Percentiles rank a stretch among this genome's conserved stretches.
phyloP scores from a whole-genome alignment of 1,284 basidiomycete genomes.

The Puccinia horiana region DNA sequence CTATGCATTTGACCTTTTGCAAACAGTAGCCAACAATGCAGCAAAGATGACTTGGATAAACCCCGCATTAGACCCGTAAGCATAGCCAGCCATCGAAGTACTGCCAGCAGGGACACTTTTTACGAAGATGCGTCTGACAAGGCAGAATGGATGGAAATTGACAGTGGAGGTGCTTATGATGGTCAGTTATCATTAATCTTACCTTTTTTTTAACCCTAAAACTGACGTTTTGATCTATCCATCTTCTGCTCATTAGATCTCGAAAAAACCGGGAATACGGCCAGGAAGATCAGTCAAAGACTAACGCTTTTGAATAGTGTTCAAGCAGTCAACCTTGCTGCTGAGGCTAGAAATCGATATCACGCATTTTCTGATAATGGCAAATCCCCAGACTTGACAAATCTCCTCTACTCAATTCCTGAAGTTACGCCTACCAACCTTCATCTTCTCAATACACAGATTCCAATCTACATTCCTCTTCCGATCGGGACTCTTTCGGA shows the following conservation, averaged over 20 bases:
- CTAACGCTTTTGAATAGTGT: constrained; percentile 1
- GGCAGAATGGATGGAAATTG: constrained; percentile 35
- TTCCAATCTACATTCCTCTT: too few species aligned
- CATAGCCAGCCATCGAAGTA: neutral
- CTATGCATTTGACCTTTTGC: too few species aligned
- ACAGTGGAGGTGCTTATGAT: constrained; percentile 24
- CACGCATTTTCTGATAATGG: neutral
- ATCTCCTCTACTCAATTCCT: neutral
- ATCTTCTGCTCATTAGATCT: neutral
- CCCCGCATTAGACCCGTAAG: neutral
- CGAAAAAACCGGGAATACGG: constrained; percentile 10
- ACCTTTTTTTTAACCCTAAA: neutral
- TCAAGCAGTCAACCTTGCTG: neutral
- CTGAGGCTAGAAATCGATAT: neutral
- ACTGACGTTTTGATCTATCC: neutral
- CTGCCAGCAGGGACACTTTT: constrained; percentile 1
- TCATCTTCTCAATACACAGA: neutral
- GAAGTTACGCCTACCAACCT: neutral
- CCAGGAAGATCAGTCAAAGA: constrained; percentile 6
- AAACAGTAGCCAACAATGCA: too few species aligned
- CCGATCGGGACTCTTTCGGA: neutral
- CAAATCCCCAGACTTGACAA: neutral
- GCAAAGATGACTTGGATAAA: too few species aligned
- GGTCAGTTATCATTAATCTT: constrained; percentile 2
- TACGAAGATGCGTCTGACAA: constrained; percentile 32